Evolutionary conservation across 805 yeast genomes (phyloP).

Genomic region (Wickerhamomyces tratensis): DNA sequence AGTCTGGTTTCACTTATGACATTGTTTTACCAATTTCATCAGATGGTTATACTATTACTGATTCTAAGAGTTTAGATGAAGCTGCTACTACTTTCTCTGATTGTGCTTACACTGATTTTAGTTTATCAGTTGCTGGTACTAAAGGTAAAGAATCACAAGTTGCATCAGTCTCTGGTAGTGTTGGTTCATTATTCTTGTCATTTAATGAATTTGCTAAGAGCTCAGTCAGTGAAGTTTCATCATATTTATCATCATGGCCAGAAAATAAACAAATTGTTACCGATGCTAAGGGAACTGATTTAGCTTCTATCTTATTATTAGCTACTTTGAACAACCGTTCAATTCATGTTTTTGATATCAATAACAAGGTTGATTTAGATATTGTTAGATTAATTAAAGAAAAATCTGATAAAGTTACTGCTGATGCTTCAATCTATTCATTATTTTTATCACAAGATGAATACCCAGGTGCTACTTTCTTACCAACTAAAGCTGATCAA

Average conservation of each 20-base stretch:
- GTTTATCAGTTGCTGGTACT: conserved; percentile 77
- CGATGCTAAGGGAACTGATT: conserved; percentile 84
- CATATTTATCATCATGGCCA: conserved; percentile 82
- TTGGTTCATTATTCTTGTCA: conserved; percentile 77
- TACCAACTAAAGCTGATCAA: conserved; percentile 79
- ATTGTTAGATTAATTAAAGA: conserved; percentile 79
- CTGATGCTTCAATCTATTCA: conserved; percentile 79
- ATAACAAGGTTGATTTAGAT: conserved; percentile 71
- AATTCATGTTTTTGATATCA: conserved; percentile 83
- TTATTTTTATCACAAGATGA: conserved; percentile 68
- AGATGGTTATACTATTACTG: conserved; percentile 54
- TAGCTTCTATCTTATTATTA: conserved; percentile 84
- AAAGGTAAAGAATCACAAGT: conserved; percentile 55
- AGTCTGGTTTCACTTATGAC: conserved; percentile 83
- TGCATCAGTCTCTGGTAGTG: conserved; percentile 50
- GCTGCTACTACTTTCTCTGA: conserved; percentile 44
- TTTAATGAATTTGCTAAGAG: conserved; percentile 56
- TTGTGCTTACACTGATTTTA: conserved; percentile 71
- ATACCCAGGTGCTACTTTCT: conserved; percentile 58
- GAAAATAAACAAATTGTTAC: conserved; percentile 74
- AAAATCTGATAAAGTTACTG: conserved; percentile 73
- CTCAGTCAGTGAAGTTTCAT: conserved; percentile 69
- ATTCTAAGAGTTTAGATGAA: conserved; percentile 51
- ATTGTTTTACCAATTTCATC: conserved; percentile 68
- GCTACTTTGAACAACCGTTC: conserved; percentile 81